phyloP scores from a whole-genome alignment of 176 grass and related monocot species.

The Tuctoria greenei region DNA sequence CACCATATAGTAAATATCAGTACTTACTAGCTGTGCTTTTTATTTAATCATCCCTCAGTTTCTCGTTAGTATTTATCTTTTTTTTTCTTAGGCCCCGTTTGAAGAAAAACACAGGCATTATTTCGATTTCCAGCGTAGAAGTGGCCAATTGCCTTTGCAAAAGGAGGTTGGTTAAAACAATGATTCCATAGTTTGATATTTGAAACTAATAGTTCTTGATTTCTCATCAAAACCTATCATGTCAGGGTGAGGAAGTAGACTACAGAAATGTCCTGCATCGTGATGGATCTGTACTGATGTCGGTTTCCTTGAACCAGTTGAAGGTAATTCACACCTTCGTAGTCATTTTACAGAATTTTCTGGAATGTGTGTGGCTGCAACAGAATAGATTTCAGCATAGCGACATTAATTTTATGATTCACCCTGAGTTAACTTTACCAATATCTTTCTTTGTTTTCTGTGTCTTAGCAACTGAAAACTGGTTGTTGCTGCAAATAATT shows the following conservation, averaged over 20 bases:
- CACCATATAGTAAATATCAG: conserved; percentile 19
- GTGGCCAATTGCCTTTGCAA: conserved; percentile 89
- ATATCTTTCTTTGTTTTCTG: background rate
- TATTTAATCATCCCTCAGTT: conserved; percentile 6
- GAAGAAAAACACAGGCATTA: conserved; percentile 95
- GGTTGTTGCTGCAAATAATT: conserved; percentile 1
- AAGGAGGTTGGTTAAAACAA: conserved; percentile 66
- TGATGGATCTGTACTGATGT: conserved; percentile 97
- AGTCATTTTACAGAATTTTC: background rate
- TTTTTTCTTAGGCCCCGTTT: conserved; percentile 60
- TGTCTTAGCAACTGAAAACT: conserved; percentile 9
- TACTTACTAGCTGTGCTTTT: conserved; percentile 19
- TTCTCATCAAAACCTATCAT: conserved; percentile 27
- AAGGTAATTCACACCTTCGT: conserved; percentile 51
- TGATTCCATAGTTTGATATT: conserved; percentile 8
- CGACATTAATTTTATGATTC: conserved; percentile 22
- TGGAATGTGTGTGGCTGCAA: background rate
- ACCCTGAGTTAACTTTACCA: background rate
- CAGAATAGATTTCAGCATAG: background rate
- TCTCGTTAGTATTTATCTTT: conserved; percentile 27
- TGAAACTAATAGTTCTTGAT: conserved; percentile 19
- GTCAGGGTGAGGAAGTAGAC: conserved; percentile 84
- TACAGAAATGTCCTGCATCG: conserved; percentile 97
- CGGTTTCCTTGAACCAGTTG: conserved; percentile 84
- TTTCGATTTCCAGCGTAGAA: conserved; percentile 96